phyloP scores from a whole-genome alignment of 1,139 yeast genomes.

The Diutina rugosa region DNA sequence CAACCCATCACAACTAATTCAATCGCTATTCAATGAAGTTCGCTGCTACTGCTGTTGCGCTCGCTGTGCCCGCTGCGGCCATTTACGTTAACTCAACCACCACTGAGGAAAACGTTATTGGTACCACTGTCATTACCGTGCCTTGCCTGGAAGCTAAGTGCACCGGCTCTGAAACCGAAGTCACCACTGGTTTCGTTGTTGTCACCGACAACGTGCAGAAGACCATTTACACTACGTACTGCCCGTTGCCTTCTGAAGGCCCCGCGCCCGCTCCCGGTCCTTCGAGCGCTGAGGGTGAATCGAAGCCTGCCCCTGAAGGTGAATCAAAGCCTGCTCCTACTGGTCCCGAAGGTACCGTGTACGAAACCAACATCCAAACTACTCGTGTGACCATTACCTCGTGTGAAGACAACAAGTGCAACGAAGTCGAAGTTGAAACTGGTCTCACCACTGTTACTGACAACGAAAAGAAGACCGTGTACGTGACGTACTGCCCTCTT shows the following conservation, averaged over 20 bases:
- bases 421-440: background rate
- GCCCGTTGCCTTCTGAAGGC: slow-evolving; percentile 1
- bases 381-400: background rate
- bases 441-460: slow-evolving; percentile 7
- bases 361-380: background rate
- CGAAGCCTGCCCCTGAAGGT: slow-evolving; percentile 1
- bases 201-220: slow-evolving; percentile 6
- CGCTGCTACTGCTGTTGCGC: slow-evolving; percentile 14
- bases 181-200: slow-evolving; percentile 7
- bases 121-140: background rate
- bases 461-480: slow-evolving; percentile 3
- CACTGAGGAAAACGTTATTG: background rate
- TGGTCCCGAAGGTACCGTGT: slow-evolving; percentile 4
- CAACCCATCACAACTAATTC: background rate
- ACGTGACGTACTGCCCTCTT: background rate
- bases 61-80: slow-evolving; percentile 7
- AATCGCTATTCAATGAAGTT: slow-evolving; percentile 12
- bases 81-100: background rate
- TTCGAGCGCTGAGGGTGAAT: slow-evolving; percentile 3
- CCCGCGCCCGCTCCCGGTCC: slow-evolving; percentile 6
- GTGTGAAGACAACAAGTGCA: background rate
- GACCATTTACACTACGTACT: slow-evolving; percentile 1
- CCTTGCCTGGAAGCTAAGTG: background rate
- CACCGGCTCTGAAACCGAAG: background rate
- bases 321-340: background rate